Base-by-base conservation (phyloP, 495 filamentous ascomycete species). In the Podospora pseudoanserina region DNA sequence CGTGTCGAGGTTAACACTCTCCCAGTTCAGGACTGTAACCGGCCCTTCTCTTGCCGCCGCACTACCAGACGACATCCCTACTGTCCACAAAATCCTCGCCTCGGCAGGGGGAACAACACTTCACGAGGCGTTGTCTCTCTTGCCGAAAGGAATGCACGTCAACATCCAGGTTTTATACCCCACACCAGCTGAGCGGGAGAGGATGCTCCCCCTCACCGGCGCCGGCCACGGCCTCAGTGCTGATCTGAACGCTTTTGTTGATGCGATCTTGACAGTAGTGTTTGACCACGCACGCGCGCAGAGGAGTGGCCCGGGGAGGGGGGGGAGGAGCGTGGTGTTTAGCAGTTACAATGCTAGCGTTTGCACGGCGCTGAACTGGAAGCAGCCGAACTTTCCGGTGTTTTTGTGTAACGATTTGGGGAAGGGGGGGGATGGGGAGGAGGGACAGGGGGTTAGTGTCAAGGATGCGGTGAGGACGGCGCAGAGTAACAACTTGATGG, bases 401-500 rank as follows among this genome's bases (percentile, higher is more conserved):
- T 90, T 99, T 67, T 85, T 97, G 60, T 97, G 93, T 81, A 97
- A 98, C 75, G 92, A 97, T 64, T 86, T 98, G 61, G 93, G 92
- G 73, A 76, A 85, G 74, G 71, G 71, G 20, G 61, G 64, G 23
- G 9, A n/a, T 5, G 55, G 55, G 23, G 9, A 11, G 23, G n/a
- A 58, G 6, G 39, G n/a, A 19, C 3, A 26, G 23, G n/a, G 18
- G 23, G 9, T 58, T 0, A 96, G 92, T 3, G 90, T 98, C 66
- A 98, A 98, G 79, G 94, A 98, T 75, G 92, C 92, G 23, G 96
- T 97, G 19, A 85, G 93, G 68, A 93, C 95, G 75, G 94, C 96
- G 49, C 91, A 94, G 76, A 91, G 88, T 70, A 99, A 98, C 78
- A 99, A 99, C 74, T 92, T 99, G 67, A 98, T 99, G 95, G 95